These are phyloP conservation scores for Cytospora piceae DNA, from an alignment of 2,329 filamentous ascomycete genomes.

Conservation along the genomic window DNA sequence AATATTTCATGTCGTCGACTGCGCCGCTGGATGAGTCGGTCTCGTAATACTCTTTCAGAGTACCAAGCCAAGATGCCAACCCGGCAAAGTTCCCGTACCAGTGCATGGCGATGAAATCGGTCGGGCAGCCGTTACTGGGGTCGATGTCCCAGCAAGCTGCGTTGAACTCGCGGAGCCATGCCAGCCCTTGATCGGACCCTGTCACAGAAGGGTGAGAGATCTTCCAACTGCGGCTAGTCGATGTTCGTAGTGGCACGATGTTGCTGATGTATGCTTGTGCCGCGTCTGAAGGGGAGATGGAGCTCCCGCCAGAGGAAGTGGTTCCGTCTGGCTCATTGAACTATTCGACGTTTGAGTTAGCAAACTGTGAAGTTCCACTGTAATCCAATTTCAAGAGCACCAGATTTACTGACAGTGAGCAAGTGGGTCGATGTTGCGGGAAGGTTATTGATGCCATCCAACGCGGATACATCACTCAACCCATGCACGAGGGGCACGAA, in stretches of 20 bases:
- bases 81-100: constrained; percentile 47
- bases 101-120: constrained; percentile 47
- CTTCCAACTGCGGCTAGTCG: constrained; percentile 38
- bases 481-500: constrained; percentile 47
- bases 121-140: constrained; percentile 41
- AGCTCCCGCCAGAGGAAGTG: constrained; percentile 44
- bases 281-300: constrained; percentile 44
- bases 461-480: constrained; percentile 39
- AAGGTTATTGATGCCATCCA: constrained; percentile 36
- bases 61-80: constrained; percentile 42
- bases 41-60: constrained; percentile 42
- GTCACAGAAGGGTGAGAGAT: constrained; percentile 49
- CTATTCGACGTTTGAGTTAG: not conserved
- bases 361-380: not conserved
- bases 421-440: constrained; percentile 44
- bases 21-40: constrained; percentile 6
- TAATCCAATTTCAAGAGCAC: not conserved
- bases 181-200: constrained; percentile 43
- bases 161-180: constrained; percentile 47
- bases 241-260: constrained; percentile 41
- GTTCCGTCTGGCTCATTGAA: constrained; percentile 50
- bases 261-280: constrained; percentile 43
- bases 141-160: constrained; percentile 45
- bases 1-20: constrained; percentile 37
- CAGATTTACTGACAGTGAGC: constrained; percentile 33